A percentile compares a stretch with the other conserved stretches of the same genome.
These are phyloP conservation scores for Verticillium isaacii DNA, from an alignment of 2,329 filamentous ascomycete species.

Conservation along the genomic window DNA sequence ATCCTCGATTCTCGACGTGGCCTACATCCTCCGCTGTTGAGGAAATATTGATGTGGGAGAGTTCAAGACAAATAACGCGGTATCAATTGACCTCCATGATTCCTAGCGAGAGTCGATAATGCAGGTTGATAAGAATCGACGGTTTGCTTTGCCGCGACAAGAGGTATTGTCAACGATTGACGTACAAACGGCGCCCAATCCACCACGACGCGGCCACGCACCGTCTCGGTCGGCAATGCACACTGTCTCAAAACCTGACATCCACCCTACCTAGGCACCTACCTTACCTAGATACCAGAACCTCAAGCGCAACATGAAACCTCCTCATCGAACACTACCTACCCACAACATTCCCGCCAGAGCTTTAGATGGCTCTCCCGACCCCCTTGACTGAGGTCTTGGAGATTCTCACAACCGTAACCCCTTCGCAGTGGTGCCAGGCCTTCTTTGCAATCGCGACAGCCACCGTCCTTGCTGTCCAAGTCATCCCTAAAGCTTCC, in stretches of 20 bases:
- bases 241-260: neutral
- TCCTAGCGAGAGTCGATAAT: too few relatives aligned
- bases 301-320: neutral
- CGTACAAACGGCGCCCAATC: too few relatives aligned
- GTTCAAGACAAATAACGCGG: too few relatives aligned
- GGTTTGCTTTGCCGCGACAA: too few relatives aligned
- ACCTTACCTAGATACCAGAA: neutral
- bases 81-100: too few relatives aligned
- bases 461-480: constrained; percentile 33
- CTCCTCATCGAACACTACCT: neutral
- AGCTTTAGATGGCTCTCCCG: neutral
- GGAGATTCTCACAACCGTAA: neutral
- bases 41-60: too few relatives aligned
- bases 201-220: too few relatives aligned
- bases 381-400: neutral
- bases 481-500: constrained; percentile 38
- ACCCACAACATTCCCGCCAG: neutral
- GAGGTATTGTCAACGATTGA: too few relatives aligned
- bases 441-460: constrained; percentile 40
- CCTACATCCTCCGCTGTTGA: too few relatives aligned
- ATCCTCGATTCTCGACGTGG: too few relatives aligned
- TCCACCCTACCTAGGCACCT: neutral
- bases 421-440: constrained; percentile 34
- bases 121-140: too few relatives aligned
- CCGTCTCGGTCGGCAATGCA: neutral